Evolutionary conservation across 78 protist genomes (phyloP), one percentile per base, ranked within the genome.

Genomic region (Chrysochromulina parva): DNA sequence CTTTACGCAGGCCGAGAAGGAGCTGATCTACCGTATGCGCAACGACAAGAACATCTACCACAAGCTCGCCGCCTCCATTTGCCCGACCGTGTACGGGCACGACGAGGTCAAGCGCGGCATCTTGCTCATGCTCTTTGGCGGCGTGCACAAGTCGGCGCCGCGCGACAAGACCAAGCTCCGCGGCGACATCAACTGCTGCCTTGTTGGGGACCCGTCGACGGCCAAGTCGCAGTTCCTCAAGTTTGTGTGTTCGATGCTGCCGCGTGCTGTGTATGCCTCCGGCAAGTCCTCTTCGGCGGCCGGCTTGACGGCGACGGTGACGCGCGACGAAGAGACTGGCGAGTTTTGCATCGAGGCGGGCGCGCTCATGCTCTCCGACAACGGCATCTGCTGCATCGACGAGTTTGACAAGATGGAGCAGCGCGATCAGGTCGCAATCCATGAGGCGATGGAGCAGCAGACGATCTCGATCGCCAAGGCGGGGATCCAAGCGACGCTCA

Each of bases 381-480:
- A 98, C 82, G 99, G 99, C 52, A 93, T 99, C 28, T 98, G 99
- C 94, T 99, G 99, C 94, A 99, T 99, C 53, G 99, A 99, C 88
- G 99, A 99, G 95, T 90, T 90, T 24, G 93, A 90, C 89, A 90
- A 80, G 80, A 90, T 90, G 93, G 93, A 90, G 6, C 47, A 0
- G 24, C 14, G 10, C 22, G 92, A 90, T 58, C 92, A 90, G 88
- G 80, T 66, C 17, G 93, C 93, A 17, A 90, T 90, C 89, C 93
- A 90, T 62, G 99, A 99, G 90, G 99, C 99, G 16, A 99, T 99
- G 99, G 99, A 99, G 69, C 99, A 99, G 96, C 99, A 99, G 88
- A 98, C 99, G 52, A 99, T 99, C 59, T 96, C 99, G 38, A 98
- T 99, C 85, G 96, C 99, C 71, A 99, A 99, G 93, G 99, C 99